These are phyloP conservation scores for Clitopilus passeckerianus DNA, from an alignment of 768 basidiomycete species.

Conservation along the genomic window DNA sequence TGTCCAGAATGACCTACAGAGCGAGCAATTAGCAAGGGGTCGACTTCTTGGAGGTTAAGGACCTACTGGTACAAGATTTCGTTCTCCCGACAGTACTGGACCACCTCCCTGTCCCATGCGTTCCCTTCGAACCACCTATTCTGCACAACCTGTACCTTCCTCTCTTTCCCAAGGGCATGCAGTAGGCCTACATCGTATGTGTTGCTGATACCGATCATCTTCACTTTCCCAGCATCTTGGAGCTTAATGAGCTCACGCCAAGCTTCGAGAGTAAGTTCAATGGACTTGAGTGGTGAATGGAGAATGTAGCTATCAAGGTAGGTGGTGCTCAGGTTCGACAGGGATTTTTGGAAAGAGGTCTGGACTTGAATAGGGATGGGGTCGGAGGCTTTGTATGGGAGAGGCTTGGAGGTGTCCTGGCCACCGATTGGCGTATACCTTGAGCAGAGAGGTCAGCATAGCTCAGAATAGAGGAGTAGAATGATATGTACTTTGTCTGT, in stretches of 20 bases:
- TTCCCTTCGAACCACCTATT: slow-evolving; percentile 86
- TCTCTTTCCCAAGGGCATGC: slow-evolving; percentile 41
- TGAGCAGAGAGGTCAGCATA: slow-evolving; percentile 1
- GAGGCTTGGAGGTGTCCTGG: slow-evolving; percentile 63
- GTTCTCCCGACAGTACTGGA: slow-evolving; percentile 57
- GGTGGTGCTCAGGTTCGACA: slow-evolving; percentile 62
- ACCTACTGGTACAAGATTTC: slow-evolving; percentile 70
- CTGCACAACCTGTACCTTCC: slow-evolving; percentile 71
- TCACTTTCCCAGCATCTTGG: slow-evolving; percentile 61
- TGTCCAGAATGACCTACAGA: slow-evolving; percentile 84
- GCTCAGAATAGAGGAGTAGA: not conserved
- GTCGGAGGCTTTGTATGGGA: slow-evolving; percentile 65
- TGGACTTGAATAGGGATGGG: slow-evolving; percentile 55
- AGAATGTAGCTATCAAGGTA: slow-evolving; percentile 79
- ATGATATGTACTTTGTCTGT: slow-evolving; percentile 64
- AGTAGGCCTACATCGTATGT: slow-evolving; percentile 61
- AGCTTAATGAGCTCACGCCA: slow-evolving; percentile 59
- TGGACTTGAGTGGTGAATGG: slow-evolving; percentile 65
- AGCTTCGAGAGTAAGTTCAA: slow-evolving; percentile 59
- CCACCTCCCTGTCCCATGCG: slow-evolving; percentile 64
- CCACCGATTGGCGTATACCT: slow-evolving; percentile 75
- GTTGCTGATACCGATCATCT: slow-evolving; percentile 73
- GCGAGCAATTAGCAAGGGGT: not conserved
- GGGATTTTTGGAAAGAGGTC: slow-evolving; percentile 57
- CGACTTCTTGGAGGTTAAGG: not conserved